These are phyloP conservation scores for Blastobotrys robertii DNA, from an alignment of 805 yeast species.

Conservation along the genomic window DNA sequence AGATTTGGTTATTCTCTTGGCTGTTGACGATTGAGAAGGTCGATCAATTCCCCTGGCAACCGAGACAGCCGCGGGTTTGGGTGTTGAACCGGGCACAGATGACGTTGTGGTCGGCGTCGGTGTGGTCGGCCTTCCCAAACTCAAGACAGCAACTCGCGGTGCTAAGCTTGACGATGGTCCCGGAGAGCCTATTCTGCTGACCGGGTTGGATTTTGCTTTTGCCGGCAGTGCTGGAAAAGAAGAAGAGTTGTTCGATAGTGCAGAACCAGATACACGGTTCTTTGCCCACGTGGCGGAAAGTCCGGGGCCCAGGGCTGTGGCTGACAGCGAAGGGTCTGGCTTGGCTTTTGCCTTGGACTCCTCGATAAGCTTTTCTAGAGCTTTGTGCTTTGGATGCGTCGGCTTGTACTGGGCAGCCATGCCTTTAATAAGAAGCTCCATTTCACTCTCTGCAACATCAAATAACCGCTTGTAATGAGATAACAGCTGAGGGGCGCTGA, in stretches of 20 bases:
- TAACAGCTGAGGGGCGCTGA: slow-evolving; percentile 42
- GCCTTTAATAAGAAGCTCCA: slow-evolving; percentile 11
- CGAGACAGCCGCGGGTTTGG: slow-evolving; percentile 1
- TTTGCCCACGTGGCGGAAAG: slow-evolving; percentile 7
- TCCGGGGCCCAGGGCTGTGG: neutral
- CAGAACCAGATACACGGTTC: neutral
- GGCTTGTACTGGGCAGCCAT: slow-evolving; percentile 6
- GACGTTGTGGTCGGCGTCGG: neutral
- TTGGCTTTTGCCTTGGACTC: slow-evolving; percentile 6
- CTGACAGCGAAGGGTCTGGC: neutral
- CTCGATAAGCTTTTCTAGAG: slow-evolving; percentile 5
- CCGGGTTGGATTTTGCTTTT: too few species aligned
- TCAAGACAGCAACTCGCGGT: too few species aligned
- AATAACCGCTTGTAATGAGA: slow-evolving; percentile 42
- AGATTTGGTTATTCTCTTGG: slow-evolving; percentile 15
- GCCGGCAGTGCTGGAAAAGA: too few species aligned
- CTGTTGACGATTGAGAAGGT: neutral
- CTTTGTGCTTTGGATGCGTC: slow-evolving; percentile 2
- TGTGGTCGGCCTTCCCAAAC: neutral
- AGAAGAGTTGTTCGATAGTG: too few species aligned
- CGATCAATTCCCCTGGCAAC: slow-evolving; percentile 1
- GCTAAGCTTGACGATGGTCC: too few species aligned
- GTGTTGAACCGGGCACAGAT: slow-evolving; percentile 8
- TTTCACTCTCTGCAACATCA: slow-evolving; percentile 11
- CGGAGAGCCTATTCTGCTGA: too few species aligned